These are phyloP conservation scores for Acanthamoeba lenticulata DNA, from an alignment of 208 protist genomes.

Conservation along the genomic window DNA sequence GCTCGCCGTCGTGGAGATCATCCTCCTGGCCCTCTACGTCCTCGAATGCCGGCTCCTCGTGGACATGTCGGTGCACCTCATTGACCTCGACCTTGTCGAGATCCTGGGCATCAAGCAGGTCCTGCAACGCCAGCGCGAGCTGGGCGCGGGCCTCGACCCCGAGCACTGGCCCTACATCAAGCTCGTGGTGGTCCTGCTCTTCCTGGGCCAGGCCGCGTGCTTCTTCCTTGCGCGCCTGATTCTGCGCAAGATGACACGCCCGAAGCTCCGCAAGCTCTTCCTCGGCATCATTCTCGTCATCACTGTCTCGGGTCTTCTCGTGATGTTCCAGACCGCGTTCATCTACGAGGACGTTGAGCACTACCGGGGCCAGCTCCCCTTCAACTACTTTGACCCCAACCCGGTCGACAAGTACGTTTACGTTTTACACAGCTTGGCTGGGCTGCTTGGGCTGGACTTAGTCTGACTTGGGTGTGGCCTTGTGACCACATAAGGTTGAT, in stretches of 20 bases:
- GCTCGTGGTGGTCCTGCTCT: constrained; percentile 11
- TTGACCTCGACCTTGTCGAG: constrained; percentile 48
- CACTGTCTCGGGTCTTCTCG: background rate
- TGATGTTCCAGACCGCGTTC: constrained; percentile 16
- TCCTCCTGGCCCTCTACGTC: constrained; percentile 48
- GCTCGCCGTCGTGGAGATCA: constrained; percentile 20
- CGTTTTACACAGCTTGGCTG: too few relatives aligned
- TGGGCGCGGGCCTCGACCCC: background rate
- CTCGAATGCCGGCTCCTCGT: constrained; percentile 29
- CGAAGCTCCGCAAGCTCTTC: constrained; percentile 28
- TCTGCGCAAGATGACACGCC: background rate
- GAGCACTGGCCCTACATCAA: constrained; percentile 43
- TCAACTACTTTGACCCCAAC: constrained; percentile 58
- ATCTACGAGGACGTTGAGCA: constrained; percentile 55
- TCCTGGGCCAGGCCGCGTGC: constrained; percentile 28
- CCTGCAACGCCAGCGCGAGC: background rate
- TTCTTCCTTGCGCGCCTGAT: constrained; percentile 26
- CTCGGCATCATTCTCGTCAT: background rate
- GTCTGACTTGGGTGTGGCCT: background rate
- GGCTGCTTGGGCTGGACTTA: background rate
- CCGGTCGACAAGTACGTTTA: background rate
- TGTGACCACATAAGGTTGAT: background rate
- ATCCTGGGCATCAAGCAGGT: constrained; percentile 45
- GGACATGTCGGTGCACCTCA: constrained; percentile 56
- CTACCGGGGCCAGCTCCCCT: constrained; percentile 36